Evolutionary conservation across 2,329 filamentous ascomycete species (phyloP).

Genomic region (Aspergillus transmontanensis): DNA sequence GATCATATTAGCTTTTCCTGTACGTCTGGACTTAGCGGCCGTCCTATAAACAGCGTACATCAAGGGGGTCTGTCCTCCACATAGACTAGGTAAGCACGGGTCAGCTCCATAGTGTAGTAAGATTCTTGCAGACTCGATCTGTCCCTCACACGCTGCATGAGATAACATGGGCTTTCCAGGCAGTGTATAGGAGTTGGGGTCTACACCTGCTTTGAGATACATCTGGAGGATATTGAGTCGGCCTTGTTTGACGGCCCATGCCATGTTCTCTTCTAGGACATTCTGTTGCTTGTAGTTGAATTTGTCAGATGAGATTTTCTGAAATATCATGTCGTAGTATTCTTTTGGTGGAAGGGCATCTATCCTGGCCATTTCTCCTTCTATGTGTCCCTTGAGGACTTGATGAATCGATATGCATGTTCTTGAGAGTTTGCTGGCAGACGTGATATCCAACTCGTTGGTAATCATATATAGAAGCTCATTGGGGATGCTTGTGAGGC

Average conservation of each 20-base stretch:
- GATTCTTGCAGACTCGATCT: not conserved
- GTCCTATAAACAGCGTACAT: not conserved
- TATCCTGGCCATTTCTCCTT: not conserved
- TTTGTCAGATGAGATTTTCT: not conserved
- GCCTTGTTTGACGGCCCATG: not conserved
- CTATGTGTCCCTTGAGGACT: not conserved
- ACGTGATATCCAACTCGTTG: not conserved
- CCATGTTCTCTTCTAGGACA: not conserved
- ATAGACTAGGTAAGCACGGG: not conserved
- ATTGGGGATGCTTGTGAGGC: not conserved
- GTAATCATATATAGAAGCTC: not conserved
- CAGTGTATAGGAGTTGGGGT: not conserved
- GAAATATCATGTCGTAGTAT: not conserved
- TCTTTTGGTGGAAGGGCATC: not conserved
- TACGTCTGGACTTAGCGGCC: accelerated
- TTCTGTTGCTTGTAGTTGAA: not conserved
- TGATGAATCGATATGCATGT: not conserved
- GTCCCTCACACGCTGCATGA: not conserved
- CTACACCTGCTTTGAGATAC: not conserved
- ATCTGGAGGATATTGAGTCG: not conserved
- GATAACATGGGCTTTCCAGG: not conserved
- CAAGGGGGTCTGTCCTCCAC: not conserved
- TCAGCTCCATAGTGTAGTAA: not conserved
- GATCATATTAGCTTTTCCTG: not conserved
- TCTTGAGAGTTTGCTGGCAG: not conserved